Evolutionary conservation across 768 basidiomycete species (phyloP), one percentile per base, ranked within the genome.

Genomic region (Tulasnella sp.): DNA sequence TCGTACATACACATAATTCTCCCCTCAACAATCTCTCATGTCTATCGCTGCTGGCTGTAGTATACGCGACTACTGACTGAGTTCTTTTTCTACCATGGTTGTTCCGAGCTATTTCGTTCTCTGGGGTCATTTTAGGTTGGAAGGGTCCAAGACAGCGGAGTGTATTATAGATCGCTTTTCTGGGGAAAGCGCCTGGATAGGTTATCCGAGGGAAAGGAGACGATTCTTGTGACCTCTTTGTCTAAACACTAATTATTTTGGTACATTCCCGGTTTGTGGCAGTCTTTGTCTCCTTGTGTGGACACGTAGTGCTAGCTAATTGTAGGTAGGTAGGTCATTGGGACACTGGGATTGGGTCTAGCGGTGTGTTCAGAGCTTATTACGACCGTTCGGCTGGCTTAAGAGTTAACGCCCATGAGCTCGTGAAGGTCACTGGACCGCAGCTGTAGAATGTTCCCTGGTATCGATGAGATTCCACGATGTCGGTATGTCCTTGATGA

Each of bases 391-490:
- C 28, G 28, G 34, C 34, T 69, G 64, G 64, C 28, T 69, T 20
- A 28, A 69, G 54, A n/a, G 54, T 54, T 24, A 54, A 7, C 1
- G 54, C 54, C 46, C 64, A 69, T 22, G 64, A 24, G 64, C 64
- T 31, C 9, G 12, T 28, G 4, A 69, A 69, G 64, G 64, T 69
- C 64, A 69, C 64, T 69, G 64, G 64, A 69, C 64, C 64, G 64
- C 14, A 37, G 34, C 34, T 37, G 64, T 24, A 69, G 31, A 69
- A 69, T 16, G 64, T 31, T 69, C 64, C 31, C 28, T 69, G n/a
- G 31, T 37, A 69, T 69, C 64, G 64, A 69, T 69, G 64, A 54
- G 54, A 69, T 69, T 69, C 64, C 64, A 69, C 64, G 64, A 69
- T 69, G 64, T 28, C 64, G 64, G 64, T 69, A 69, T 37, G 64